Evolutionary conservation across 768 basidiomycete genomes (phyloP), one percentile per base, ranked within the genome.

Genomic region (Leccinum ochraceum): DNA sequence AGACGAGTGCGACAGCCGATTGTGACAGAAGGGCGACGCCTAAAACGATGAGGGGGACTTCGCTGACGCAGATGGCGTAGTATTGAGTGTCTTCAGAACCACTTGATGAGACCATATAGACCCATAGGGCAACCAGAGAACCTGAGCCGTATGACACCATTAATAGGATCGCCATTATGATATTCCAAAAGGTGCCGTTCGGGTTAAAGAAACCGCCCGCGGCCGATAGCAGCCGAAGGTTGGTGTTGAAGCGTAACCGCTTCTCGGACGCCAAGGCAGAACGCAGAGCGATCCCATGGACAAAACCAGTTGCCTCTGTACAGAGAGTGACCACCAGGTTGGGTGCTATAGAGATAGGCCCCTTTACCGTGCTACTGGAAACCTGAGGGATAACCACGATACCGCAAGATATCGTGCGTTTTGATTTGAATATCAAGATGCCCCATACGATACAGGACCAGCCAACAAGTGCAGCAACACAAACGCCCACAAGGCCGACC

Each of bases 291-390:
- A 72, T 67, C 49, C 57, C 62, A n/a, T 74, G 73, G 13, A 64
- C 65, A 13, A 70, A 63, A 3, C 73, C 74, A 9, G 63, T 74
- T 2, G 71, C 63, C 32, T 74, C 73, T 13, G 69, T 74, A 30
- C 73, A 74, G 5, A 60, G 28, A 0, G 67, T 59, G 37, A 74
- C 67, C 57, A 74, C 60, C 13, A 70, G 44, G 22, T 66, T 74
- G 53, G 72, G 67, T 4, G 14, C 69, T 8, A 74, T 61, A 48
- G 17, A 44, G 28, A 75, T 22, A 2, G 64, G 44, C 42, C 73
- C 71, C 28, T 56, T 60, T 53, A 63, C 44, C 61, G 60, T 59
- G 30, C 20, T 4, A 10, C 52, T 60, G n/a, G 16, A 6, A 49
- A 69, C 57, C 10, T 32, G 9, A 32, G 32, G 55, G 32, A 66